Evolutionary conservation across 495 filamentous ascomycete species (phyloP).

Genomic region (Cudoniella acicularis): DNA sequence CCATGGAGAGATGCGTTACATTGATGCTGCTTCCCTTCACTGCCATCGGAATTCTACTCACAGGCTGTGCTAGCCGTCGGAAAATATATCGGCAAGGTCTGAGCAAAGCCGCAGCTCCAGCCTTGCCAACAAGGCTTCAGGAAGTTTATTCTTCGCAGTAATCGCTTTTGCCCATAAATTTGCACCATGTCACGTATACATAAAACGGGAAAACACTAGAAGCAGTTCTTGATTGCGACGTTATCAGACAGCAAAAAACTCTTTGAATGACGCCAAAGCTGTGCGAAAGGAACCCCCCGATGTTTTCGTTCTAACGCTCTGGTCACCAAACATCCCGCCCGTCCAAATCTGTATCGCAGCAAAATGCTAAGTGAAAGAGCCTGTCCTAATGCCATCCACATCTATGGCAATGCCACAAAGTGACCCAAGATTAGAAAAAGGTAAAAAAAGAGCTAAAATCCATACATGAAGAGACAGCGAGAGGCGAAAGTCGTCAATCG

Average conservation of each 20-base stretch:
- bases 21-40: neutral
- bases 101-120: too few relatives aligned
- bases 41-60: too few relatives aligned
- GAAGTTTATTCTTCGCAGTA: neutral
- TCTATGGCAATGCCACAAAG: neutral
- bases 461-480: constrained; percentile 25
- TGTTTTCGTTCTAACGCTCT: constrained; percentile 12
- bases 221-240: constrained; percentile 6
- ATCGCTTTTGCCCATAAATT: too few relatives aligned
- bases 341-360: neutral
- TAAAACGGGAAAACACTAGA: too few relatives aligned
- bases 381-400: neutral
- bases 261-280: constrained; percentile 8
- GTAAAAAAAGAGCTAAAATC: constrained; percentile 6
- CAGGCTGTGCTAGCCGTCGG: too few relatives aligned
- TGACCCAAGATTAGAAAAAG: neutral
- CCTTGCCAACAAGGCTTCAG: neutral
- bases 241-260: neutral
- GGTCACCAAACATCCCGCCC: constrained; percentile 17
- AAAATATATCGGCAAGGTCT: too few relatives aligned
- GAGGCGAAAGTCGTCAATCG: constrained; percentile 24
- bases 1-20: neutral
- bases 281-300: constrained; percentile 6
- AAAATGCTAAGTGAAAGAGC: constrained; percentile 1
- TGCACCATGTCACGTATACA: neutral